phyloP scores from a whole-genome alignment of 1,139 yeast species.

The Meyerozyma guilliermondii region DNA sequence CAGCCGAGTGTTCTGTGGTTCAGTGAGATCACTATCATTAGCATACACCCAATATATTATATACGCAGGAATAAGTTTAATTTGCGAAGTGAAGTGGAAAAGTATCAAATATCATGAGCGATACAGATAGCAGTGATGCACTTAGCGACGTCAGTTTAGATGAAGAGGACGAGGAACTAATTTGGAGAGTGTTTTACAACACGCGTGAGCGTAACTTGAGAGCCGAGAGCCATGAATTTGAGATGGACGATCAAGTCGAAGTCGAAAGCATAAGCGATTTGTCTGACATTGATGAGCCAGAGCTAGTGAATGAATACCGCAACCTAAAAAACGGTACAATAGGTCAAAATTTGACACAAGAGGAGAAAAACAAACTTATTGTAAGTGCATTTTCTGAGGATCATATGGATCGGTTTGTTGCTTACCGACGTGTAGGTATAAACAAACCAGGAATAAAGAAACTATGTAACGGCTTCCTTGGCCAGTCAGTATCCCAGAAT shows the following conservation, averaged over 20 bases:
- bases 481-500: constrained; percentile 79
- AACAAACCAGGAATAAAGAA: constrained; percentile 78
- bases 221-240: constrained; percentile 3
- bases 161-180: constrained; percentile 44
- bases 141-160: constrained; percentile 39
- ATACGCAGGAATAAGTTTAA: not conserved
- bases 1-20: too few species aligned
- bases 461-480: constrained; percentile 71
- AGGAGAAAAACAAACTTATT: constrained; percentile 59
- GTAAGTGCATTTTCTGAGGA: constrained; percentile 72
- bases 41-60: not conserved
- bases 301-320: constrained; percentile 27
- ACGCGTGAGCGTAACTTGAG: constrained; percentile 15
- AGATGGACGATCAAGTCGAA: constrained; percentile 8
- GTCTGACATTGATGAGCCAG: constrained; percentile 34
- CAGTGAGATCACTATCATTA: too few species aligned
- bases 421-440: constrained; percentile 76
- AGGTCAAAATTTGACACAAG: constrained; percentile 26
- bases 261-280: constrained; percentile 20
- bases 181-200: constrained; percentile 40
- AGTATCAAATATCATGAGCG: not conserved
- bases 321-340: constrained; percentile 20
- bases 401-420: constrained; percentile 86
- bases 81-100: not conserved
- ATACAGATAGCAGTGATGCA: constrained; percentile 14